These are phyloP conservation scores for Daldinia grandis DNA, from an alignment of 495 filamentous ascomycete genomes.

Conservation along the genomic window DNA sequence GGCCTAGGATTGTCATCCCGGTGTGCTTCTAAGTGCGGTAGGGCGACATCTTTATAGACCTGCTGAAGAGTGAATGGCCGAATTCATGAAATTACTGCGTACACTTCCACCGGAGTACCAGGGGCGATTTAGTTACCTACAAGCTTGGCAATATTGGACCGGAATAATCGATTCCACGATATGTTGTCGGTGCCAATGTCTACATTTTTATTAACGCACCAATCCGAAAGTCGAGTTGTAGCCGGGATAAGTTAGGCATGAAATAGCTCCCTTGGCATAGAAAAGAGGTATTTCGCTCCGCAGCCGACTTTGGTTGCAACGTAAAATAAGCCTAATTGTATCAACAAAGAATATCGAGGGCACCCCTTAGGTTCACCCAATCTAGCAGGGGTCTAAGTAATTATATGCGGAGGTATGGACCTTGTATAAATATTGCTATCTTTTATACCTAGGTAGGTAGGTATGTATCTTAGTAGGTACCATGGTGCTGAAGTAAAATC, in stretches of 20 bases:
- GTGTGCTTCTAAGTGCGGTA: background rate
- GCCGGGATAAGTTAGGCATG: slow-evolving; percentile 1
- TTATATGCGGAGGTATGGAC: background rate
- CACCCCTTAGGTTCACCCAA: background rate
- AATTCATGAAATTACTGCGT: background rate
- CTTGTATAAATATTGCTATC: no score
- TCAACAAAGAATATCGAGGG: background rate
- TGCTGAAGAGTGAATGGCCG: background rate
- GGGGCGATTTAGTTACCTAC: slow-evolving; percentile 11
- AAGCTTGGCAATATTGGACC: slow-evolving; percentile 20
- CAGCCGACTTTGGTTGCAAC: slow-evolving; percentile 7
- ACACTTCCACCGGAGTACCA: background rate
- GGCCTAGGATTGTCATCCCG: background rate
- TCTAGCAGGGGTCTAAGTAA: background rate
- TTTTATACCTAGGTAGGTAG: background rate
- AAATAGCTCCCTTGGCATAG: slow-evolving; percentile 11
- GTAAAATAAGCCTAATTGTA: slow-evolving; percentile 9
- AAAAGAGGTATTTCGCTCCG: slow-evolving; percentile 10
- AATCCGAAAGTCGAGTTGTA: background rate
- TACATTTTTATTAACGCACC: slow-evolving; percentile 10
- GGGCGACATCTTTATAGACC: slow-evolving; percentile 4
- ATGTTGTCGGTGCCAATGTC: slow-evolving; percentile 12
- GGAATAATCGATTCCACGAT: slow-evolving; percentile 32
- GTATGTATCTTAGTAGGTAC: no score
- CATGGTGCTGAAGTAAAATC: no score